A percentile compares a stretch with the other conserved stretches of the same genome.
These are phyloP conservation scores for Mycocentrospora acerina DNA, from an alignment of 2,329 filamentous ascomycete species.

Conservation along the genomic window DNA sequence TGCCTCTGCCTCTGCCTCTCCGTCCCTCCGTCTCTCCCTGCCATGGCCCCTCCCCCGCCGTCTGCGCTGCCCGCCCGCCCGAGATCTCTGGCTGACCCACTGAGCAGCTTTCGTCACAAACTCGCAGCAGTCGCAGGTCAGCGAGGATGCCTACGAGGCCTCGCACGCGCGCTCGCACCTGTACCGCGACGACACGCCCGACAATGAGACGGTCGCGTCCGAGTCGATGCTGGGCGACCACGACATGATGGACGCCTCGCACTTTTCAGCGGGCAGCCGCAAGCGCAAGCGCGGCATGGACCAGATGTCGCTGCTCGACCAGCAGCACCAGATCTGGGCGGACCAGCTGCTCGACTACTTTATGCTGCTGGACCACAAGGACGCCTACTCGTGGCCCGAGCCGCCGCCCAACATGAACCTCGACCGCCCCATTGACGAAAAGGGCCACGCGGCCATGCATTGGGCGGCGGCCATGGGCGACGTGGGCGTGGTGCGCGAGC, in stretches of 20 bases:
- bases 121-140: conserved; percentile 39
- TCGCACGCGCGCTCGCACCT: conserved; percentile 59
- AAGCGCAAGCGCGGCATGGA: conserved; percentile 79
- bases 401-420: conserved; percentile 86
- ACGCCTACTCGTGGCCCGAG: conserved; percentile 67
- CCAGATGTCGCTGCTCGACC: conserved; percentile 67
- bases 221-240: conserved; percentile 85
- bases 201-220: conserved; percentile 79
- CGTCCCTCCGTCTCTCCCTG: too few species aligned
- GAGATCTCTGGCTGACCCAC: conserved; percentile 8
- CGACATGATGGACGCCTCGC: conserved; percentile 70
- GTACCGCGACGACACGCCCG: conserved; percentile 77
- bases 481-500: conserved; percentile 82
- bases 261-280: conserved; percentile 55
- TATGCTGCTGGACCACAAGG: conserved; percentile 79
- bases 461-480: conserved; percentile 99
- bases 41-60: too few species aligned
- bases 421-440: conserved; percentile 89
- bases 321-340: conserved; percentile 86
- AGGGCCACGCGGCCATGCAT: conserved; percentile 88
- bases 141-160: conserved; percentile 66
- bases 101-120: conserved; percentile 21
- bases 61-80: background rate
- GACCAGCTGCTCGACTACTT: conserved; percentile 97
- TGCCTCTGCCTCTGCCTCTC: too few species aligned